Conservation (phyloP, 1,284 basidiomycete species). For the Rhodofomes roseus region DNA sequence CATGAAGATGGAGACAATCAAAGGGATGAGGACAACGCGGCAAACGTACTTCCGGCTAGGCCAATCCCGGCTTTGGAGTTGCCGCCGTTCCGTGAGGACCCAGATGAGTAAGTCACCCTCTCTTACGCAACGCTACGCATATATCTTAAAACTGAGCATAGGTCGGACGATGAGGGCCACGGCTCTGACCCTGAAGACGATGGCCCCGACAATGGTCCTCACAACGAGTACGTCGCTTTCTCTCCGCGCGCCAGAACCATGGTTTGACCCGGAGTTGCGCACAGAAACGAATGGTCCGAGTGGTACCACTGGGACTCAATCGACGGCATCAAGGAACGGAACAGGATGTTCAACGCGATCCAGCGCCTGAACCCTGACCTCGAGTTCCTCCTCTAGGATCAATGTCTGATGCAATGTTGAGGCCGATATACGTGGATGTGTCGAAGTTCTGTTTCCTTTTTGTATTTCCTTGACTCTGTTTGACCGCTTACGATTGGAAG, state of each 20-base stretch:
- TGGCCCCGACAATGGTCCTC: no score
- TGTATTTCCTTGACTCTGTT: no score
- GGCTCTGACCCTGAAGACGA: no score
- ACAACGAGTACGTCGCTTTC: background rate
- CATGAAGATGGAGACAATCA: no score
- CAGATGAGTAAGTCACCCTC: background rate
- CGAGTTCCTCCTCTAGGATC: background rate
- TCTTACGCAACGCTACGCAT: background rate
- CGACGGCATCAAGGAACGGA: background rate
- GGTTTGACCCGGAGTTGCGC: background rate
- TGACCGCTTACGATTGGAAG: no score
- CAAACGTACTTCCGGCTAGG: background rate
- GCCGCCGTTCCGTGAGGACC: no score
- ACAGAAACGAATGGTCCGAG: background rate
- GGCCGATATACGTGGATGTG: no score
- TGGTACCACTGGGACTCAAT: background rate
- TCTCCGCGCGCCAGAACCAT: background rate
- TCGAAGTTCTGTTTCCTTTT: no score
- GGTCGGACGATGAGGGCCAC: background rate
- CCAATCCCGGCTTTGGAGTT: background rate
- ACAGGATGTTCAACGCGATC: background rate
- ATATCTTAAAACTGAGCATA: background rate
- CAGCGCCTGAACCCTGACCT: background rate
- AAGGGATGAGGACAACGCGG: no score
- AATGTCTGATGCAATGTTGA: no score